These are phyloP conservation scores for Tylopilus sp. DNA, from an alignment of 768 basidiomycete genomes.

Conservation along the genomic window DNA sequence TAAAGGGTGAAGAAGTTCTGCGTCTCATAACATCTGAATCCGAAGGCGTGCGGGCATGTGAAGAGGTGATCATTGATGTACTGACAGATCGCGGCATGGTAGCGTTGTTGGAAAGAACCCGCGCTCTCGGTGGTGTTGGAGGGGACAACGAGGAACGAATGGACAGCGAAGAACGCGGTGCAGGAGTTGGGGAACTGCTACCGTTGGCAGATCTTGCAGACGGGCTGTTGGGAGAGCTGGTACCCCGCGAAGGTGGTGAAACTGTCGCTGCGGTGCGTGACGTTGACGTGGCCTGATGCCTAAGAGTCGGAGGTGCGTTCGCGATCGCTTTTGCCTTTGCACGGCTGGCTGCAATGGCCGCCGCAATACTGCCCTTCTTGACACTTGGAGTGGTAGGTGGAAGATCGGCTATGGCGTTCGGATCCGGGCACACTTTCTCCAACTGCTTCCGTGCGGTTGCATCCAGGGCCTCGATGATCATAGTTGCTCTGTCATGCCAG, in stretches of 20 bases:
- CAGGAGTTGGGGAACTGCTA: constrained; percentile 35
- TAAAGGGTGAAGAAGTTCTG: constrained; percentile 51
- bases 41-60: constrained; percentile 45
- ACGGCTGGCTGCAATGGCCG: constrained; percentile 86
- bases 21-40: constrained; percentile 39
- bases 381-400: constrained; percentile 51
- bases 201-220: constrained; percentile 40
- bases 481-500: constrained; percentile 69
- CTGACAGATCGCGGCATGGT: constrained; percentile 44
- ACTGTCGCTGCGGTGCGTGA: constrained; percentile 49
- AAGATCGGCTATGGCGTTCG: constrained; percentile 36
- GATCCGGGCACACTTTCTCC: constrained; percentile 78
- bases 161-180: constrained; percentile 46
- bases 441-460: constrained; percentile 70
- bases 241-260: constrained; percentile 39
- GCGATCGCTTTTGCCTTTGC: constrained; percentile 86
- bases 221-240: constrained; percentile 40
- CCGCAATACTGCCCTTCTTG: constrained; percentile 82
- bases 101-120: constrained; percentile 38
- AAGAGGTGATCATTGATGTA: constrained; percentile 24
- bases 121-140: constrained; percentile 40
- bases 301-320: constrained; percentile 71
- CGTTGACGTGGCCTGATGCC: constrained; percentile 77
- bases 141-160: constrained; percentile 46
- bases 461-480: constrained; percentile 68